Evolutionary conservation across 2,329 filamentous ascomycete genomes (phyloP).

Genomic region (Fulvia fulva): DNA sequence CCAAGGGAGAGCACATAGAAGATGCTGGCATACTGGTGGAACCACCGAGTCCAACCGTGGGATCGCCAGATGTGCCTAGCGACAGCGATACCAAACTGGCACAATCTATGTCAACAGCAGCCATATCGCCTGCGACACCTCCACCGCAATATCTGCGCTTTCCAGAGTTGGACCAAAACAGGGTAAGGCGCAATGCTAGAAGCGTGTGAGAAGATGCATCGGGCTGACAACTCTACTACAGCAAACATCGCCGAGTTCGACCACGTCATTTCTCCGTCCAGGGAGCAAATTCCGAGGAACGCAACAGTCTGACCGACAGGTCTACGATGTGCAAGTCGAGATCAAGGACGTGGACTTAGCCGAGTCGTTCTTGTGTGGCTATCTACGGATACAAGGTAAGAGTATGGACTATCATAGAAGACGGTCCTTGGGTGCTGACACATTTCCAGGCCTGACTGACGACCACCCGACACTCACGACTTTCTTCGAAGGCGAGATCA

Average conservation of each 20-base stretch:
- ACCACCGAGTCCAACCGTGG: conserved; percentile 23
- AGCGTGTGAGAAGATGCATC: not conserved
- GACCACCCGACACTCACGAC: conserved; percentile 97
- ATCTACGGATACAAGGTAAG: conserved; percentile 88
- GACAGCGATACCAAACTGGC: conserved; percentile 29
- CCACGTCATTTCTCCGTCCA: conserved; percentile 79
- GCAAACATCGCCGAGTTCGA: conserved; percentile 68
- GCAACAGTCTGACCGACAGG: conserved; percentile 86
- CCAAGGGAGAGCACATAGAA: conserved; percentile 42
- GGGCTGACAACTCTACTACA: conserved; percentile 33
- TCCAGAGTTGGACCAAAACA: conserved; percentile 23
- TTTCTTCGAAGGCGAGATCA: conserved; percentile 97
- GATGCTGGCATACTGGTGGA: conserved; percentile 34
- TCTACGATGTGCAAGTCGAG: conserved; percentile 95
- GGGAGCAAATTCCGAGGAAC: conserved; percentile 87
- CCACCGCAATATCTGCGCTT: conserved; percentile 27
- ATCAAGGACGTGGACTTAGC: conserved; percentile 94
- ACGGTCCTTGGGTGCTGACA: conserved; percentile 7
- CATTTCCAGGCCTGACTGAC: conserved; percentile 71
- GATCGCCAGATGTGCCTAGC: conserved; percentile 25
- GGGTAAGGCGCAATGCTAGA: conserved; percentile 14
- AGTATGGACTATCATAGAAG: not conserved
- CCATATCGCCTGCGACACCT: conserved; percentile 22
- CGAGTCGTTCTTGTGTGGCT: conserved; percentile 92
- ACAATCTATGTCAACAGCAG: conserved; percentile 27